Evolutionary conservation across 176 grass and related monocot genomes (phyloP), one percentile per base, ranked within the genome.

Genomic region (Olyra latifolia): DNA sequence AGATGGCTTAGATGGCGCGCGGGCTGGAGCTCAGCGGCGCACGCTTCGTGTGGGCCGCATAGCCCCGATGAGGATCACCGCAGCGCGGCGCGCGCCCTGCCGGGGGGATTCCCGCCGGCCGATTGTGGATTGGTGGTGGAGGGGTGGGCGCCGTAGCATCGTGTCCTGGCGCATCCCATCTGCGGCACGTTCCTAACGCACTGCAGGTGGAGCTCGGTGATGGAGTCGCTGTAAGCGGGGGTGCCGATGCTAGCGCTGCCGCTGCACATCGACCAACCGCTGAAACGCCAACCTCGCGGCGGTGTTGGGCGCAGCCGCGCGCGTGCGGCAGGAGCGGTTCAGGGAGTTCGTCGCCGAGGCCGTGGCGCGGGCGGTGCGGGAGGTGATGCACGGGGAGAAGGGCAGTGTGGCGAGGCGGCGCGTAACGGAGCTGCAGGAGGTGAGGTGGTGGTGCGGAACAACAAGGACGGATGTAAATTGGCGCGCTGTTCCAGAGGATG

Each of bases 161-260:
- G 78, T 14, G 53, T 93, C 38, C 77, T 97, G 39, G 38, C 27
- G 5, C 91, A 91, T 71, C 44, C 2, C 0, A 68, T 78, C 29
- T 85, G 90, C 65, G 91, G 94, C 45, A 80, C 88, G 42, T 97
- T 97, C 82, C 40, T 97, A 70, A 91, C 87, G 12, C 94, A 97
- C 85, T 97, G 91, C 66, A 91, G 94, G 20, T 97, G 94, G 94
- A 93, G 91, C 91, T 97, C 94, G 3, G 79, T 93, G 58, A 12
- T 91, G 81, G 94, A 97, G 80, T 83, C 80, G 0, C 72, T 97
- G 77, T 40, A 81, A 8, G 80, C 77, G 39, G 89, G 91, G 1
- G 84, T 91, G 10, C 91, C 94, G 0, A 86, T 93, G 76, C 66
- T 91, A 56, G 94, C 94, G 41, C 86, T 97, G 15, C 91, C 91